These are phyloP conservation scores for Takakia lepidozioides DNA, from an alignment of 225 moss, liverwort and hornwort species.

Conservation along the genomic window DNA sequence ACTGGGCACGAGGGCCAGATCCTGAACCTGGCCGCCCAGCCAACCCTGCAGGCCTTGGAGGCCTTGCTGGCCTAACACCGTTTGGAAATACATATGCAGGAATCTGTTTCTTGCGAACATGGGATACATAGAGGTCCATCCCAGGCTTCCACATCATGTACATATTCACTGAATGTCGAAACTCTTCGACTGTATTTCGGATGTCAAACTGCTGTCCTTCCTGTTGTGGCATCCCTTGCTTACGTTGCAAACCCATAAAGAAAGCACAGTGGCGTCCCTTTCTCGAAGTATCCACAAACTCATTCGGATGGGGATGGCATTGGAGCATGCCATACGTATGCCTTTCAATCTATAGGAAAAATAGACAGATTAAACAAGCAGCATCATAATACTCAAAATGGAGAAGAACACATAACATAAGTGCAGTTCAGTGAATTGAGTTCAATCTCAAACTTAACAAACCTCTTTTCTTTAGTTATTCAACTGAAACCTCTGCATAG, in stretches of 20 bases:
- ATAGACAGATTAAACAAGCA: no score
- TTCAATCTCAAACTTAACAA: no score
- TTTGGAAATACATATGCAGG: constrained; percentile 84
- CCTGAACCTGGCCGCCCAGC: constrained; percentile 15
- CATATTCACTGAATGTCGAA: constrained; percentile 73
- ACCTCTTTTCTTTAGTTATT: no score
- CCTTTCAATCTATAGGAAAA: constrained; percentile 62
- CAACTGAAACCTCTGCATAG: no score
- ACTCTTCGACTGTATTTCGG: constrained; percentile 81
- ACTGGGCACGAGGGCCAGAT: constrained; percentile 5
- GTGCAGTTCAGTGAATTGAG: no score
- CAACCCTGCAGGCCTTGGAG: constrained; percentile 30
- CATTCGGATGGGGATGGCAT: constrained; percentile 91
- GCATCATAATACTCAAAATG: no score
- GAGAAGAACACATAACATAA: no score
- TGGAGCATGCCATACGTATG: constrained; percentile 82
- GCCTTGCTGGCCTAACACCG: constrained; percentile 64
- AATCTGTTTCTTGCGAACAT: constrained; percentile 88
- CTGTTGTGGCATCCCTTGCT: constrained; percentile 69
- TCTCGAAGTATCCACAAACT: constrained; percentile 76
- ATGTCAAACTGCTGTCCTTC: constrained; percentile 87
- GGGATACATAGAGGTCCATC: constrained; percentile 87
- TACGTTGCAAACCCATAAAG: constrained; percentile 86
- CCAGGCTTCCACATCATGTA: constrained; percentile 75
- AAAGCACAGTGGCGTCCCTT: constrained; percentile 72